Evolutionary conservation across 169 alveolate genomes (phyloP), one percentile per base, ranked within the genome.

Genomic region (Cryptosporidium muris): DNA sequence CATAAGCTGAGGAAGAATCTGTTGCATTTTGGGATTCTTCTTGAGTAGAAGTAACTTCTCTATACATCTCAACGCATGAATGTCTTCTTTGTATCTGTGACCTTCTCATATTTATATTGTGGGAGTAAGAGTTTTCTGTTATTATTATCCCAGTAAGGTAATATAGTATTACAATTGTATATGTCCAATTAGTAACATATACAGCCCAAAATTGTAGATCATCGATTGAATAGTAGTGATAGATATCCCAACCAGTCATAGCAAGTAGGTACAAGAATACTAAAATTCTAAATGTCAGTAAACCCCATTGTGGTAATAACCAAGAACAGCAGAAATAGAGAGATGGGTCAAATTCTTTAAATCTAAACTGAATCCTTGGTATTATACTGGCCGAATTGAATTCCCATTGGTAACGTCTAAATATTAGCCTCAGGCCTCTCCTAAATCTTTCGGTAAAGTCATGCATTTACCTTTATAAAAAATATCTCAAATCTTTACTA

Each of bases 171-270:
- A 68, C 60, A 12, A 74, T 48, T 3, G 74, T 60, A 58, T 58
- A 74, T 58, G 85, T 74, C 85, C 85, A 74, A 43, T 74, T 74
- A 34, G 85, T 74, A 5, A 74, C 85, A 62, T 74, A 74, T 4
- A 74, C 85, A 25, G 74, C 85, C 85, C 85, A 74, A 43, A 58
- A 74, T 64, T 58, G 40, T 14, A 48, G 43, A 60, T 34, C 54
- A 3, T 68, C 85, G 4, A 56, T n/a, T 4, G 38, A 58, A 48
- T 74, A 47, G 45, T 74, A 74, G 60, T 74, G 54, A 42, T 66
- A 16, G 1, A 74, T 52, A 47, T 74, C 85, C 52, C 25, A 74
- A 40, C 85, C 85, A 5, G 60, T 48, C 85, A 74, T 60, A 58
- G 43, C 16, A 34, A 74, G 54, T 36, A 74, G 43, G 36, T 58